These are phyloP conservation scores for Lachnellula subtilissima DNA, from an alignment of 2,329 filamentous ascomycete genomes.

Conservation along the genomic window DNA sequence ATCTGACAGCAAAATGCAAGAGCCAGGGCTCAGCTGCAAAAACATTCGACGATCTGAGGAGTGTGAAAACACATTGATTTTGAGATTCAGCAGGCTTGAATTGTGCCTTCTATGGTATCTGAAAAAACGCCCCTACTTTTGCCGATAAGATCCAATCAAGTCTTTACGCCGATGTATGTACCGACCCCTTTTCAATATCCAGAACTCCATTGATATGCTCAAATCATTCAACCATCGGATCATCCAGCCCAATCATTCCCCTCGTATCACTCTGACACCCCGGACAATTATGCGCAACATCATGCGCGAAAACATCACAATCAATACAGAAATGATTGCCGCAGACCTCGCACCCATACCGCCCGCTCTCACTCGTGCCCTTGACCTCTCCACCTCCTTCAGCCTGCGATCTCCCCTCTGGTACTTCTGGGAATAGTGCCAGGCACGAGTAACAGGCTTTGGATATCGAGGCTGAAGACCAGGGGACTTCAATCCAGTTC, in stretches of 20 bases:
- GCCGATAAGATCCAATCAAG: not conserved
- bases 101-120: too few relatives aligned
- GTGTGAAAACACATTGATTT: too few relatives aligned
- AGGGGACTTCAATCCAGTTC: constrained; percentile 88
- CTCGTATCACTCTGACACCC: constrained; percentile 54
- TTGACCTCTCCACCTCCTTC: constrained; percentile 35
- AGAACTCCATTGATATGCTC: not conserved
- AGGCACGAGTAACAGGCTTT: constrained; percentile 74
- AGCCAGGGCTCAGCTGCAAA: too few relatives aligned
- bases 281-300: constrained; percentile 92
- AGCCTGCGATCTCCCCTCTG: not conserved
- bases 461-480: constrained; percentile 58
- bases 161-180: not conserved
- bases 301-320: constrained; percentile 92
- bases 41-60: too few relatives aligned
- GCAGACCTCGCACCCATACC: constrained; percentile 89
- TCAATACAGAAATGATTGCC: constrained; percentile 93
- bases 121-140: not conserved
- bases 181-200: not conserved
- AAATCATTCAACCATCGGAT: not conserved
- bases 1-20: too few relatives aligned
- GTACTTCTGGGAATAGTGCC: constrained; percentile 56
- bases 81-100: too few relatives aligned
- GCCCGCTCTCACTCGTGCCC: constrained; percentile 75
- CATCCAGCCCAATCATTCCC: constrained; percentile 4